Percentiles rank a stretch among this genome's conserved stretches.
These are phyloP conservation scores for Candida nanaspora DNA, from an alignment of 805 yeast genomes.

Conservation along the genomic window DNA sequence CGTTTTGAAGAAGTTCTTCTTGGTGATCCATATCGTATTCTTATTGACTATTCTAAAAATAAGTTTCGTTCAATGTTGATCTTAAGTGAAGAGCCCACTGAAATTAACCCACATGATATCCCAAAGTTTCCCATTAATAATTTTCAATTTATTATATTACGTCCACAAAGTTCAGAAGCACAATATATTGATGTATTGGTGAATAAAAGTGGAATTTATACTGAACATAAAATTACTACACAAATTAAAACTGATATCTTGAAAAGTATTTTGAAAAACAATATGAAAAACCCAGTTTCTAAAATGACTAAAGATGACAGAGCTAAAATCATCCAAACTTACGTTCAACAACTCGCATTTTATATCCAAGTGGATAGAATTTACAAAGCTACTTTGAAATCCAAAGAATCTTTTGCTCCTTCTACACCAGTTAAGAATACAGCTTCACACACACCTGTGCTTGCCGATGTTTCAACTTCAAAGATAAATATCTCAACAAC, in stretches of 20 bases:
- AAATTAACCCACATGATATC: conserved; percentile 13
- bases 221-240: conserved; percentile 43
- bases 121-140: conserved; percentile 20
- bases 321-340: conserved; percentile 37
- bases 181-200: conserved; percentile 39
- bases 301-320: conserved; percentile 32
- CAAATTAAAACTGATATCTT: conserved; percentile 34
- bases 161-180: conserved; percentile 34
- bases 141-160: conserved; percentile 31
- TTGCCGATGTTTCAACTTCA: not conserved
- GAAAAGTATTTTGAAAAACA: conserved; percentile 8
- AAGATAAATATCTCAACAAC: not conserved
- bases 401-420: conserved; percentile 7
- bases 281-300: conserved; percentile 1
- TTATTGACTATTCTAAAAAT: conserved; percentile 61
- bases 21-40: conserved; percentile 57
- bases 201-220: conserved; percentile 41
- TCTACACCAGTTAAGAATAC: not conserved
- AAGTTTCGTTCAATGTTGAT: conserved; percentile 57
- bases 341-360: conserved; percentile 46
- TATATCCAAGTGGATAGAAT: conserved; percentile 62
- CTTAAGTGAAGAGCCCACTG: conserved; percentile 41
- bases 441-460: not conserved
- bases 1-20: conserved; percentile 35
- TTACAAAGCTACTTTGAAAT: conserved; percentile 38